A percentile compares a stretch with the other conserved stretches of the same genome.
Evolutionary conservation across 2,329 filamentous ascomycete species (phyloP).

Genomic region (Pezicula rhizophila): DNA sequence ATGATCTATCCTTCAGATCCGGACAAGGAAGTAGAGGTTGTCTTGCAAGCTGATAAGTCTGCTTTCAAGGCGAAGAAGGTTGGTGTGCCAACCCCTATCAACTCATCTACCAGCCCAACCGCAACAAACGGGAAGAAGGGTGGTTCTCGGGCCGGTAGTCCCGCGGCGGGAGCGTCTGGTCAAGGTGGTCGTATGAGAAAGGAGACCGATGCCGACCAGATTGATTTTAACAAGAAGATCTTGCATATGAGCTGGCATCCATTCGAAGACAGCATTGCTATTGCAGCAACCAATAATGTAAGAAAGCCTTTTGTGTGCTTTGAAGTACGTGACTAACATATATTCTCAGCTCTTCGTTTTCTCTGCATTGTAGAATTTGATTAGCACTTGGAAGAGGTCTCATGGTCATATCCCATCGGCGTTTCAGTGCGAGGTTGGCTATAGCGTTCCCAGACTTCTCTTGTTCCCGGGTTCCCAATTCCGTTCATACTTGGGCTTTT

Average conservation of each 20-base stretch:
- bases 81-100: slow-evolving; percentile 94
- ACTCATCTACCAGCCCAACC: slow-evolving; percentile 68
- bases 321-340: slow-evolving; percentile 10
- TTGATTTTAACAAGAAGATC: slow-evolving; percentile 99
- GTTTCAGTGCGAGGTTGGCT: slow-evolving; percentile 24
- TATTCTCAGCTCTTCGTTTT: slow-evolving; percentile 64
- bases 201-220: slow-evolving; percentile 98
- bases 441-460: slow-evolving; percentile 15
- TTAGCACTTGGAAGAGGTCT: slow-evolving; percentile 19
- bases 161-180: slow-evolving; percentile 64
- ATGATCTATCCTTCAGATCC: slow-evolving; percentile 99
- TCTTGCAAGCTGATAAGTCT: slow-evolving; percentile 95
- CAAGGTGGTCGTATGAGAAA: slow-evolving; percentile 95
- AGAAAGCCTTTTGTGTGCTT: slow-evolving; percentile 38
- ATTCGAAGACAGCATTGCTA: slow-evolving; percentile 98
- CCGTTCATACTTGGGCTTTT: slow-evolving; percentile 17
- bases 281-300: slow-evolving; percentile 98
- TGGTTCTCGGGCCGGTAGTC: slow-evolving; percentile 80
- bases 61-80: slow-evolving; percentile 99
- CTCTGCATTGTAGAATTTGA: slow-evolving; percentile 57
- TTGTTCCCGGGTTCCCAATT: slow-evolving; percentile 16
- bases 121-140: slow-evolving; percentile 77
- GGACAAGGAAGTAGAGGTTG: slow-evolving; percentile 93
- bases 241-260: slow-evolving; percentile 99
- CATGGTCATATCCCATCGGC: slow-evolving; percentile 25